A percentile compares a stretch with the other conserved stretches of the same genome.
phyloP scores from a whole-genome alignment of 2,329 filamentous ascomycete genomes.

The Hymenoscyphus repandus region DNA sequence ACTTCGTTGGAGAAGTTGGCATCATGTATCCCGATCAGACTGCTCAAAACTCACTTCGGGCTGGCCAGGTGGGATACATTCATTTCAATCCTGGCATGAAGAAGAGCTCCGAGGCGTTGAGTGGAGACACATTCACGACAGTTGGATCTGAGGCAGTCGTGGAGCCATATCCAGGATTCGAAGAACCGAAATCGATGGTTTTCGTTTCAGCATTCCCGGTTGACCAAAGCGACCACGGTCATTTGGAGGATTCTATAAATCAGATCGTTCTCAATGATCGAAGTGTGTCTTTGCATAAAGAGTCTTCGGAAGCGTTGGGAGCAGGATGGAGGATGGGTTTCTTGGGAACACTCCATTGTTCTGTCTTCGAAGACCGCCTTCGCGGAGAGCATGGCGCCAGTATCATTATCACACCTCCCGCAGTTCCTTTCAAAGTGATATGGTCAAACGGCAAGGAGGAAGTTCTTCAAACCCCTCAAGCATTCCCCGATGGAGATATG shows the following conservation, averaged over 20 bases:
- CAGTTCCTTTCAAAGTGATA: constrained; percentile 83
- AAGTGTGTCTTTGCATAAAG: constrained; percentile 89
- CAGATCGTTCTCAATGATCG: constrained; percentile 93
- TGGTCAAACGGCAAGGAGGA: constrained; percentile 73
- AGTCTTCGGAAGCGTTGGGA: constrained; percentile 87
- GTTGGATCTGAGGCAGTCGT: constrained; percentile 72
- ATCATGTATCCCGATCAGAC: constrained; percentile 92
- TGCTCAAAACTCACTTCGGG: constrained; percentile 71
- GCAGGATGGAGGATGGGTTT: constrained; percentile 94
- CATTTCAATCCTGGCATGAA: constrained; percentile 99
- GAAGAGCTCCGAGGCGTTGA: constrained; percentile 87
- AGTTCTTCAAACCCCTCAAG: constrained; percentile 77
- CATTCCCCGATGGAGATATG: constrained; percentile 70
- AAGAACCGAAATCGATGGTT: constrained; percentile 97
- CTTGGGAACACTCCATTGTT: constrained; percentile 93
- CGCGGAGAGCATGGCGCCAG: constrained; percentile 90
- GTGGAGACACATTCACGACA: constrained; percentile 90
- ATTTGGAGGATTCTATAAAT: constrained; percentile 88
- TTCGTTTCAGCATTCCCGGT: constrained; percentile 96
- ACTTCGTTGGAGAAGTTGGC: constrained; percentile 91
- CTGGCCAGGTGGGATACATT: constrained; percentile 93
- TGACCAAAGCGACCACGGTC: constrained; percentile 79
- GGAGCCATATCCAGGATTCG: constrained; percentile 81
- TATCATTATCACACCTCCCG: constrained; percentile 95
- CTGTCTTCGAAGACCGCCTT: constrained; percentile 95